Evolutionary conservation across 176 grass and related monocot species (phyloP), one percentile per base, ranked within the genome.

Genomic region (Cenchrus americanus): DNA sequence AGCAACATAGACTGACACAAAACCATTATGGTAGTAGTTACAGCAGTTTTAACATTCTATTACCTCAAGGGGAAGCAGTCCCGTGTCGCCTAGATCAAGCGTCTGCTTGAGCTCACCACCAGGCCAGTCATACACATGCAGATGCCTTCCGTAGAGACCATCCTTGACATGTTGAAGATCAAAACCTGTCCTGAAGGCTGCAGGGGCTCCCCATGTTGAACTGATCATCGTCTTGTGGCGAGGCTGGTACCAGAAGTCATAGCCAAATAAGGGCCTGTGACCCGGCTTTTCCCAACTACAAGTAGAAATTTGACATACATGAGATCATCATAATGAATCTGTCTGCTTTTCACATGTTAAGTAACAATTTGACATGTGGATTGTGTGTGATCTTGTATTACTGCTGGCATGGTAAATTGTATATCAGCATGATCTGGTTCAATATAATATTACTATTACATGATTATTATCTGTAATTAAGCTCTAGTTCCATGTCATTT

Each of bases 211-310:
- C 96, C 93, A 99, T 27, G 96, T 92, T 17, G 93, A 94, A 70
- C 93, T 99, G 54, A 99, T 99, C 96, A 99, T 99, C 3, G 93
- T 96, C 77, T 94, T 90, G 81, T 99, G 96, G 44, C 91, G 89
- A 51, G 96, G 96, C 11, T 96, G 91, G 74, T 99, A 99, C 93
- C 96, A 96, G 86, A 85, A 99, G 79, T 99, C 93, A 83, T 96
- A 99, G 41, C 96, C 96, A 87, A 99, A 99, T 30, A 82, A 47
- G 26, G 93, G 96, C 52, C 80, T 89, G 65, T 98, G 87, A 42
- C 96, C 93, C 65, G 93, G 89, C 83, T 90, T 95, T 84, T 99
- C 96, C 96, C 96, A 99, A 80, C 93, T 98, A 41, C 52, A 77
- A 43, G 71, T 41, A 75, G 18, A 7, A 32, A 85, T 54, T 58